Conservation (phyloP, 2,329 filamentous ascomycete genomes). For the Colletotrichum sp. region DNA sequence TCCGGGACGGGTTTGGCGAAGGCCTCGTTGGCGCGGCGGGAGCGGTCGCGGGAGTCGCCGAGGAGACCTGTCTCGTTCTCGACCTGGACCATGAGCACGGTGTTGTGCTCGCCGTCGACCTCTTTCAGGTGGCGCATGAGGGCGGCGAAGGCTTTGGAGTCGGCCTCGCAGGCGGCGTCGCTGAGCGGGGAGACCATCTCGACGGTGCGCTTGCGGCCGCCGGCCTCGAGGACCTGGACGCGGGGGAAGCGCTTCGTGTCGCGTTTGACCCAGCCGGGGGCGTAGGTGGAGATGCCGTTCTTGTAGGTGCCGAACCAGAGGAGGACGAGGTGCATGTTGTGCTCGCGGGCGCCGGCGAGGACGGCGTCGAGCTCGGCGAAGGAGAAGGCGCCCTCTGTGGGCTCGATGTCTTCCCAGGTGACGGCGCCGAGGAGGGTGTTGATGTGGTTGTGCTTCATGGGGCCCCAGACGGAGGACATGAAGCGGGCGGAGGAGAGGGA, state of each 20-base stretch:
- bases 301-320: constrained; percentile 46
- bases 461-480: constrained; percentile 35
- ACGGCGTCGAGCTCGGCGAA: constrained; percentile 39
- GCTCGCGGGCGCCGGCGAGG: constrained; percentile 32
- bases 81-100: constrained; percentile 63
- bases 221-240: constrained; percentile 34
- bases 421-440: constrained; percentile 42
- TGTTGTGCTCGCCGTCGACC: constrained; percentile 49
- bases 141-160: constrained; percentile 34
- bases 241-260: constrained; percentile 40
- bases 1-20: constrained; percentile 40
- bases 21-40: constrained; percentile 40
- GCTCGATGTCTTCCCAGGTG: constrained; percentile 43
- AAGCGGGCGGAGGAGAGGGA: constrained; percentile 36
- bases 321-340: constrained; percentile 38
- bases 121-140: constrained; percentile 39
- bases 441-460: constrained; percentile 36
- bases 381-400: constrained; percentile 36
- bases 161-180: constrained; percentile 32
- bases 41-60: constrained; percentile 56
- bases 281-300: constrained; percentile 42
- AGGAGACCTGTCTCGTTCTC: constrained; percentile 60
- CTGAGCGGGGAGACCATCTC: constrained; percentile 38
- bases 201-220: constrained; percentile 33
- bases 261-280: constrained; percentile 37